Base-by-base conservation (phyloP, 495 filamentous ascomycete genomes). In the Xylaria longipes region DNA sequence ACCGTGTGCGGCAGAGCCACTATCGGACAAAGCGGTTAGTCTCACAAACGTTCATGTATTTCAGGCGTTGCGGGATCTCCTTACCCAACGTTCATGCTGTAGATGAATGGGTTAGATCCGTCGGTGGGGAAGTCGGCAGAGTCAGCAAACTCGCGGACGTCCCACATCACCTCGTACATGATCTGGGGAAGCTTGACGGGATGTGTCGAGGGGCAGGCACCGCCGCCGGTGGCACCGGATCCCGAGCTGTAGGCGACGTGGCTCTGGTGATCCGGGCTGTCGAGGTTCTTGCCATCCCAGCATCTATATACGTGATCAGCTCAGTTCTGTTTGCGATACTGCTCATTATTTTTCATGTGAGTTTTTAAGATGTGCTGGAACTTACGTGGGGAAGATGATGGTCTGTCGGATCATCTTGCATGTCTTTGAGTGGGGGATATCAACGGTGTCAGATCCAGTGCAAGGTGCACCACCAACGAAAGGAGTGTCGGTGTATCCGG, bases 81-180 rank as follows among this genome's bases (percentile, higher is more conserved):
- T 72, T 80, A 86, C 83, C 81, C 84, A 33, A 86, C 74, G 81
- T 85, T 85, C 83, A 86, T 82, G 65, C 79, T 80, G 75, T 82
- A 84, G 65, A 80, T 75, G 81, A 90, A 90, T 5, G 89, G 89
- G 76, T 89, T 88, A 45, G 82, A 83, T 72, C 80, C 81, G 78
- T 84, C 77, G 46, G 80, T 82, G 73, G 87, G 87, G 88, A 89
- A 92, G 69, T 81, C 78, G 79, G 76, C 71, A 76, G 82, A 79
- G 77, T 89, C 82, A 48, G 83, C 80, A 75, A 90, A 91, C 35
- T 78, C 78, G 62, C 83, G 80, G 25, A 88, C 86, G 78, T 89
- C 84, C 82, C 87, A 94, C 78, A 89, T 85, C 72, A 92, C 82
- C 81, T 93, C 92, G 78, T 90, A 89, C 82, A 93, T 92, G 76